Conservation (phyloP, 106 monocot species). For the Triglochin maritima region DNA sequence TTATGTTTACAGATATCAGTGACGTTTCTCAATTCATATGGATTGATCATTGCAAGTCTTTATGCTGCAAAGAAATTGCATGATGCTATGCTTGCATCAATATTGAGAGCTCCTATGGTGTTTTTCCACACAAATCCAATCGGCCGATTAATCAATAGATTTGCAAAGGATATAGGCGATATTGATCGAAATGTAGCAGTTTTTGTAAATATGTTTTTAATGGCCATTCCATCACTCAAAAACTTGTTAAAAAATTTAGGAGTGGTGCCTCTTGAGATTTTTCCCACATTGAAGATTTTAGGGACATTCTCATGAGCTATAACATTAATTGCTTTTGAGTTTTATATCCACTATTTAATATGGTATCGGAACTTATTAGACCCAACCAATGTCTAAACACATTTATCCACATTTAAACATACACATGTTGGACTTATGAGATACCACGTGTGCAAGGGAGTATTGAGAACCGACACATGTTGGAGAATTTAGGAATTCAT, state of each 20-base stretch:
- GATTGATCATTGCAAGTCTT: slow-evolving; percentile 87
- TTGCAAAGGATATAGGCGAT: slow-evolving; percentile 94
- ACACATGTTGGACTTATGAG: too few species aligned
- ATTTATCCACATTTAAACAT: too few species aligned
- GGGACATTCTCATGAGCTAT: too few species aligned
- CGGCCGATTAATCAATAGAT: slow-evolving; percentile 91
- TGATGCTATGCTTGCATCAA: slow-evolving; percentile 81
- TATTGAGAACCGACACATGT: too few species aligned
- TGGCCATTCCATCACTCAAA: background rate
- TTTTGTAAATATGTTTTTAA: slow-evolving; percentile 67
- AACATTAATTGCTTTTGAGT: too few species aligned
- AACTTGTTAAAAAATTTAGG: background rate
- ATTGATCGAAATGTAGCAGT: slow-evolving; percentile 85
- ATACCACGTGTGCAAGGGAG: too few species aligned
- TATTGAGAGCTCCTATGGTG: slow-evolving; percentile 91
- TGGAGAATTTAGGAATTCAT: too few species aligned
- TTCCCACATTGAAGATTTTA: too few species aligned
- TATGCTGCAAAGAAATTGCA: slow-evolving; percentile 87
- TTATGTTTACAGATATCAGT: slow-evolving; percentile 52
- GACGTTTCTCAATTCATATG: slow-evolving; percentile 72
- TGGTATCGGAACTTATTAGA: too few species aligned
- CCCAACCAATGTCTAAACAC: too few species aligned
- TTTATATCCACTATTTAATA: too few species aligned
- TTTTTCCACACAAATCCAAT: slow-evolving; percentile 99
- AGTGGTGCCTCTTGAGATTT: background rate